Evolutionary conservation across 768 basidiomycete genomes (phyloP), one percentile per base, ranked within the genome.

Genomic region (Boletellus ananas): DNA sequence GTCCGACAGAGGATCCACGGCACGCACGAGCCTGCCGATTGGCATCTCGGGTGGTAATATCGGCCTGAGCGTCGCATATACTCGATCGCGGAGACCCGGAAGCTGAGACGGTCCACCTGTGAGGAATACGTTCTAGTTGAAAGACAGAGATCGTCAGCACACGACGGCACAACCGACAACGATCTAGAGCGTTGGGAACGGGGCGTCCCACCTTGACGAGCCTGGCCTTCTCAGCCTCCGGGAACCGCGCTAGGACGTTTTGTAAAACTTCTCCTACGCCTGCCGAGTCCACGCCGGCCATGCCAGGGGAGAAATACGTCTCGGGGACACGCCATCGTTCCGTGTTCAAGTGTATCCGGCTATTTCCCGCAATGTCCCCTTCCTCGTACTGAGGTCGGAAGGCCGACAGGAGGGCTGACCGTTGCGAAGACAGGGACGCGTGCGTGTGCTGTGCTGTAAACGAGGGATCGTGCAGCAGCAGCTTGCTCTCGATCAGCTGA

Each of bases 271-370:
- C 96, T n/a, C 86, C 88, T 9, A 99, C 69, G 0, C 96, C 96
- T 0, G 96, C 95, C 12, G 86, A 90, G 66, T 98, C 96, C 16
- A 95, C 76, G 2, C 96, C 95, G 2, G 91, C 94, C 81, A 96
- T 94, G n/a, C 74, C 75, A 0, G 95, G 95, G 23, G 89, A 85
- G 71, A 95, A 96, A 76, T 87, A 93, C 1, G 91, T 81, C 70
- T 98, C 96, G 56, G 88, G 90, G 8, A 89, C 92, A 34, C 94
- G 77, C 78, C 89, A 91, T 35, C 93, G 76, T 72, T 98, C 95
- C 11, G 88, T 81, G 60, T 86, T 95, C 38, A 98, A 74, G 61
- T 96, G 93, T 47, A 98, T 81, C 49, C 92, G 84, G 40, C 86
- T 74, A 52, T 78, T 70, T 18, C 87, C 88, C 76, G 57, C 80